Conservation (phyloP, 495 filamentous ascomycete species). For the Penicillium subrubescens region DNA sequence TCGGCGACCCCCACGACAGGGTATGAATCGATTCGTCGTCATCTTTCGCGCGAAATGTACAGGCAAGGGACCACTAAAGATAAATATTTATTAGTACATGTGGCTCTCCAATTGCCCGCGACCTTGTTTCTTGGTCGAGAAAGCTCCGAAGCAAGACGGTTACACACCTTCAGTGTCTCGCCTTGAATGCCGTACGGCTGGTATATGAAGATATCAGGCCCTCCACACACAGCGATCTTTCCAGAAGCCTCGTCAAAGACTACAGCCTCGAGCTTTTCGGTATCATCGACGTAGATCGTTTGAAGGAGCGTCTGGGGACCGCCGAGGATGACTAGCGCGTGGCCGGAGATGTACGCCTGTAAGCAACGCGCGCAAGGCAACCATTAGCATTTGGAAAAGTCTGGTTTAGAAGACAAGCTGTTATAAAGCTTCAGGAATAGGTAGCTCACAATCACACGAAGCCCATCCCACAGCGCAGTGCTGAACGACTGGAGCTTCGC, state of each 20-base stretch:
- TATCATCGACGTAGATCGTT: constrained; percentile 86
- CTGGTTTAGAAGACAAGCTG: constrained; percentile 6
- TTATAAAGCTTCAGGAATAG: not conserved
- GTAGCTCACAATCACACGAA: constrained; percentile 72
- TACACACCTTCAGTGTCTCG: constrained; percentile 56
- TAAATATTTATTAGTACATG: not conserved
- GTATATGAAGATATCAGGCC: constrained; percentile 71
- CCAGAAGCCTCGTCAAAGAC: constrained; percentile 78
- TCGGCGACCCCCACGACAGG: constrained; percentile 82
- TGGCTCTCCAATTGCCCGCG: not conserved
- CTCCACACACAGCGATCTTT: constrained; percentile 77
- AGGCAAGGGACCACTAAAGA: constrained; percentile 57
- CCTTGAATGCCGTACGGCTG: constrained; percentile 71
- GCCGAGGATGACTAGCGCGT: constrained; percentile 79
- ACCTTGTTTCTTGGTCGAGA: not conserved
- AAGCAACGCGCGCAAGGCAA: constrained; percentile 18
- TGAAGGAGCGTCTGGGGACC: constrained; percentile 76
- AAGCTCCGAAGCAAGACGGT: constrained; percentile 5
- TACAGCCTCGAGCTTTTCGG: constrained; percentile 68
- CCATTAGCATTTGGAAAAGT: constrained; percentile 15
- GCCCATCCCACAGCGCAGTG: constrained; percentile 79
- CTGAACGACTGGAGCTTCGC: constrained; percentile 87
- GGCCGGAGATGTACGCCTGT: constrained; percentile 87
- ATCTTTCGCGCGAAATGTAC: constrained; percentile 43
- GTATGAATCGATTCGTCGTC: constrained; percentile 55